Evolutionary conservation across 2,329 filamentous ascomycete species (phyloP), one percentile per base, ranked within the genome.

Genomic region (Hirsutella thompsonii): DNA sequence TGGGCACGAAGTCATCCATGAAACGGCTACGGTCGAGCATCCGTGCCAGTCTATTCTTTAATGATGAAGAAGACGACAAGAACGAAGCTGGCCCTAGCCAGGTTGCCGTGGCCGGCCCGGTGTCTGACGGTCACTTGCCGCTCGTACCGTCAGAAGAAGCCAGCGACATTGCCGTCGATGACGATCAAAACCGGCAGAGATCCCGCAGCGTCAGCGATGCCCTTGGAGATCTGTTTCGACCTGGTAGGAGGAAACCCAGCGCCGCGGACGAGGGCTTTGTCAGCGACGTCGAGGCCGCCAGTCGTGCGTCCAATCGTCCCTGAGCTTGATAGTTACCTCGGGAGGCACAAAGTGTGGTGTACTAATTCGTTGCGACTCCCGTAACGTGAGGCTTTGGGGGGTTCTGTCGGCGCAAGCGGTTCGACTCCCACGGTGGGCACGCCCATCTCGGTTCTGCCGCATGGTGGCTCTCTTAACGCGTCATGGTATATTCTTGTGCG

Each of bases 41-140:
- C 23, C 61, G 72, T 37, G 66, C 71, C 11, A 75, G 72, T 41
- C 57, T 77, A 29, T 77, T 72, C 52, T 68, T 75, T 45, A 60
- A 68, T 36, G 63, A 70, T 36, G 62, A 64, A 16, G 60, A 62
- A 18, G 60, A n/a, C n/a, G n/a, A 66, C 40, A 49, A 55, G 26
- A 46, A 54, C 11, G 37, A 47, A 16, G 47, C 44, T 21, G 38
- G 46, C 23, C 46, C 45, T 8, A 36, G 46, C 37, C 52, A 47
- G 21, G 45, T 43, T 13, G 45, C 40, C 16, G 45, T 43, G 13
- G 45, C 40, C 16, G 43, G 50, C 3, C 49, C 49, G 16, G 48
- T 45, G 8, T 55, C 58, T 13, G 56, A 57, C 3, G 52, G 52
- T 36, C 50, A 50, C 33, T 38, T 55, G 6, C 42, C 49, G 10